Evolutionary conservation across 345 rosid species (phyloP).

Genomic region (Syzygium jambos): DNA sequence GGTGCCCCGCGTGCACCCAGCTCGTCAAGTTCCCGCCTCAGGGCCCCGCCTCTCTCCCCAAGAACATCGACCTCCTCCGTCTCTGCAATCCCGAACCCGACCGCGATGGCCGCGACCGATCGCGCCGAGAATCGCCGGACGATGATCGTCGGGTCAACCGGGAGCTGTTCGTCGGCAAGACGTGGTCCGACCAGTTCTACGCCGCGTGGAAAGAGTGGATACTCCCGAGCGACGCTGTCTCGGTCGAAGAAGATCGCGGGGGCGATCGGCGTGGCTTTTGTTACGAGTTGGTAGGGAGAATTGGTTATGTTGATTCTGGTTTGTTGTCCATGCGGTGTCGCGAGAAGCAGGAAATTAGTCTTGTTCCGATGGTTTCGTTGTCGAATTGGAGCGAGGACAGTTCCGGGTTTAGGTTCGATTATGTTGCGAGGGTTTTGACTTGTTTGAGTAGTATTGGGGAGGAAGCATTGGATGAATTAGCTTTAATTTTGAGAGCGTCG

Average conservation of each 20-base stretch:
- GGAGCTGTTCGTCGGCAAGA: slow-evolving; percentile 27
- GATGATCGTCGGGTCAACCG: background rate
- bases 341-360: slow-evolving; percentile 29
- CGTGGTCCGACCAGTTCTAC: slow-evolving; percentile 66
- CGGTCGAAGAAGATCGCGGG: slow-evolving; percentile 5
- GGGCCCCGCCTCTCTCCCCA: slow-evolving; percentile 73
- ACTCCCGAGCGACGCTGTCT: slow-evolving; percentile 33
- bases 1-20: slow-evolving; percentile 84
- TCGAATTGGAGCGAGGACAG: slow-evolving; percentile 5
- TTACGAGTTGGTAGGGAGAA: background rate
- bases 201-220: slow-evolving; percentile 53
- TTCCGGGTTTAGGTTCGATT: slow-evolving; percentile 38
- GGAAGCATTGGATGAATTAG: slow-evolving; percentile 35
- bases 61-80: slow-evolving; percentile 78
- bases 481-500: slow-evolving; percentile 17
- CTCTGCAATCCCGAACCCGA: slow-evolving; percentile 9
- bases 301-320: background rate
- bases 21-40: slow-evolving; percentile 70
- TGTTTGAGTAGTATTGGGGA: slow-evolving; percentile 48
- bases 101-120: background rate
- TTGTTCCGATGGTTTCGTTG: slow-evolving; percentile 37
- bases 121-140: background rate
- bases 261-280: slow-evolving; percentile 4
- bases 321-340: background rate
- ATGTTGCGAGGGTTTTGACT: slow-evolving; percentile 37